Evolutionary conservation across 768 basidiomycete species (phyloP).

Genomic region (Candolleomyces aberdarensis): DNA sequence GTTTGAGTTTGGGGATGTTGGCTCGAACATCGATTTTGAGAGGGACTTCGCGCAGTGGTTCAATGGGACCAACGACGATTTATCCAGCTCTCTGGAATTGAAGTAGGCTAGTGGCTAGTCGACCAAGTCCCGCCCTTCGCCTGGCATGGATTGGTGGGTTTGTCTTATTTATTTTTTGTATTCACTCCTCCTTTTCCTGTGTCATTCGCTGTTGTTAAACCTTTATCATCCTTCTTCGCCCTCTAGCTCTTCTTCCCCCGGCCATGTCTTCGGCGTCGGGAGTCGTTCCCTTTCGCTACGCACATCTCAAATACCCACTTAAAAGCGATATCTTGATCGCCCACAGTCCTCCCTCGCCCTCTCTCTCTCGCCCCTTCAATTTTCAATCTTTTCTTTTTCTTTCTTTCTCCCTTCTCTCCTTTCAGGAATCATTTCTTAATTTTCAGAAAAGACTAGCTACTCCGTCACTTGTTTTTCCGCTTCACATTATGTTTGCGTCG

Average conservation of each 20-base stretch:
- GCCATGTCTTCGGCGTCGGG: no score
- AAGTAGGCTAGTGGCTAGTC: constrained; percentile 20
- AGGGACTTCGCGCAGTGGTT: constrained; percentile 79
- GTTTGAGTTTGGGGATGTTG: constrained; percentile 28
- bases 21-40: constrained; percentile 57
- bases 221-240: neutral
- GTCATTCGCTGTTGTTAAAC: neutral
- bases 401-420: no score
- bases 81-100: constrained; percentile 22
- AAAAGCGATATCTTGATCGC: neutral
- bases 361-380: no score
- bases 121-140: neutral
- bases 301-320: neutral
- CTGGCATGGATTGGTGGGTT: constrained; percentile 9
- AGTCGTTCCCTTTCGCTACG: neutral
- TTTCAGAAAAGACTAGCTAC: no score
- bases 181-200: neutral
- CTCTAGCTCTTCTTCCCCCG: neutral
- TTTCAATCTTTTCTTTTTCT: no score
- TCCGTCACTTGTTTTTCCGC: no score
- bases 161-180: neutral
- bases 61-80: constrained; percentile 22
- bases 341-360: neutral
- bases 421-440: no score
- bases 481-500: no score